Conservation (phyloP, 495 filamentous ascomycete species). For the Pyrenula massariospora region DNA sequence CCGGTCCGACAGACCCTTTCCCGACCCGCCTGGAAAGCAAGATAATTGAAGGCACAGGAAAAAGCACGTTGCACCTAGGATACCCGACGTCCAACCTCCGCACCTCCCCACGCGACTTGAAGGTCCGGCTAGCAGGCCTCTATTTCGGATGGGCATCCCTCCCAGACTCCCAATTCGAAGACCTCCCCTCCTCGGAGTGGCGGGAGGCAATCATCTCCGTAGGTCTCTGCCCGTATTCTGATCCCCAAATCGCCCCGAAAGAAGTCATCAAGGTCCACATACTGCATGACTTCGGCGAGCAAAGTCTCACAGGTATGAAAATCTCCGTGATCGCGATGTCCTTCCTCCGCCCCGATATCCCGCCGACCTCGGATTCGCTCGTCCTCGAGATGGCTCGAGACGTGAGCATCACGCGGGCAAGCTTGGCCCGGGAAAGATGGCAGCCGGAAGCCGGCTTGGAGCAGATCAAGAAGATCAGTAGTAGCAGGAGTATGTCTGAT, state of each 20-base stretch:
- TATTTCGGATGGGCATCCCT: constrained; percentile 53
- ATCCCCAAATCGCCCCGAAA: constrained; percentile 27
- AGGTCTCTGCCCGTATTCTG: constrained; percentile 24
- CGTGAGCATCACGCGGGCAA: constrained; percentile 31
- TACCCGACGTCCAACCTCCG: constrained; percentile 22
- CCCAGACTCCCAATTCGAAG: constrained; percentile 11
- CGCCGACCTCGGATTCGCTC: constrained; percentile 12
- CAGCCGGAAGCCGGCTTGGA: constrained; percentile 20
- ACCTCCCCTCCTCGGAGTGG: constrained; percentile 24
- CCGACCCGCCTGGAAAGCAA: constrained; percentile 6
- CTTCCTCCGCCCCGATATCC: constrained; percentile 22
- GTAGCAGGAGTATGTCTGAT: constrained; percentile 17
- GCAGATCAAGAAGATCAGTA: constrained; percentile 14
- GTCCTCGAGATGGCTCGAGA: constrained; percentile 32
- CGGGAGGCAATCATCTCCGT: constrained; percentile 40
- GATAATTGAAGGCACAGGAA: constrained; percentile 21
- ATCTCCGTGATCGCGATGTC: constrained; percentile 45
- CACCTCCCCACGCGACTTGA: constrained; percentile 2
- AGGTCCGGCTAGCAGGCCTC: constrained; percentile 37
- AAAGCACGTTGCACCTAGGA: constrained; percentile 9
- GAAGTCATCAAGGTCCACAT: constrained; percentile 27
- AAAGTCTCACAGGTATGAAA: constrained; percentile 20
- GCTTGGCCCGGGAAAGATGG: constrained; percentile 45
- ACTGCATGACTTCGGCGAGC: constrained; percentile 32
- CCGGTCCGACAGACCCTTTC: not conserved